Conservation (phyloP, 2,329 filamentous ascomycete genomes). For the Aspergillus candidus region DNA sequence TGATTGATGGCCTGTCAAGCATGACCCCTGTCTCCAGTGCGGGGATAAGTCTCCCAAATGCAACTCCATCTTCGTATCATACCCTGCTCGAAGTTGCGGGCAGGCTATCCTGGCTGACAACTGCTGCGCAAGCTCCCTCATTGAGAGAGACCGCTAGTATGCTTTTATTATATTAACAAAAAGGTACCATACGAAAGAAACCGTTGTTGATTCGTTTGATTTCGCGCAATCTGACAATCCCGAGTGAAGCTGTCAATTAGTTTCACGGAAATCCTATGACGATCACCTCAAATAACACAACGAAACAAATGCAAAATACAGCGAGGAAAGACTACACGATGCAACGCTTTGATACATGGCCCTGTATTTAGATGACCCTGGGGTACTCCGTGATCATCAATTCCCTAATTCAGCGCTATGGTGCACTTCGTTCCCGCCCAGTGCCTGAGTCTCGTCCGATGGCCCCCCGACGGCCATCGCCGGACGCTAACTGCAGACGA, state of each 20-base stretch:
- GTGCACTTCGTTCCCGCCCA: not conserved
- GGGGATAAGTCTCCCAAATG: too few relatives aligned
- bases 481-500: conserved; percentile 1
- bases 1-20: too few relatives aligned
- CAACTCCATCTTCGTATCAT: too few relatives aligned
- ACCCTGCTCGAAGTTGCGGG: too few relatives aligned
- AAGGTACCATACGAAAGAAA: too few relatives aligned
- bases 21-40: too few relatives aligned
- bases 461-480: conserved; percentile 9
- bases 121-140: too few relatives aligned
- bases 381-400: conserved; percentile 5
- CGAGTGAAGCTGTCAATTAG: conserved; percentile 4
- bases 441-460: conserved; percentile 2
- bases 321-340: conserved; percentile 7
- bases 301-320: conserved; percentile 1
- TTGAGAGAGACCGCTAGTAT: too few relatives aligned
- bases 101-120: too few relatives aligned
- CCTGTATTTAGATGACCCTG: not conserved
- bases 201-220: too few relatives aligned
- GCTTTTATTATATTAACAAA: too few relatives aligned
- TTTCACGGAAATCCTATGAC: not conserved
- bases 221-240: not conserved
- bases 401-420: not conserved
- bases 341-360: conserved; percentile 15
- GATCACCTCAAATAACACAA: conserved; percentile 6